These are phyloP conservation scores for Plasmodium malariae DNA, from an alignment of 169 alveolate species.

Conservation along the genomic window DNA sequence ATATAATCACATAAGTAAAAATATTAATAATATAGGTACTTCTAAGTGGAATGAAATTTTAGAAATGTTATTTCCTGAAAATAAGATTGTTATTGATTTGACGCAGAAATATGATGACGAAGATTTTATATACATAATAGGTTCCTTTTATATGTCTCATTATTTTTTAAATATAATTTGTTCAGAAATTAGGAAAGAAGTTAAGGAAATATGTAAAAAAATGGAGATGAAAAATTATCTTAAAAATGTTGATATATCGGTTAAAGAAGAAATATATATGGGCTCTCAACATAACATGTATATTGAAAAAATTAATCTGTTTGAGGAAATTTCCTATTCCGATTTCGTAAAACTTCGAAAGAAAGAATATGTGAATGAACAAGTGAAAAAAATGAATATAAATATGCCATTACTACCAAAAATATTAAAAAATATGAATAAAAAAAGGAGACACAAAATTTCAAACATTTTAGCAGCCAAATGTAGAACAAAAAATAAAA, in stretches of 20 bases:
- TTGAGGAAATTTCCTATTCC: constrained; percentile 10
- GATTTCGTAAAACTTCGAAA: constrained; percentile 29
- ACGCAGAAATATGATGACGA: constrained; percentile 24
- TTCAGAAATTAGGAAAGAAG: constrained; percentile 46
- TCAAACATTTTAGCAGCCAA: neutral
- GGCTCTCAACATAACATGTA: constrained; percentile 49
- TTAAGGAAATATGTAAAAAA: constrained; percentile 56
- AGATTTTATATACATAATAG: constrained; percentile 31
- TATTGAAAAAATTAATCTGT: constrained; percentile 27
- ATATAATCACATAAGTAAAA: neutral
- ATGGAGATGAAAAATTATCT: constrained; percentile 16
- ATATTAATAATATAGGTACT: neutral
- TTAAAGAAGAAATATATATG: constrained; percentile 54
- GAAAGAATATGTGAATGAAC: constrained; percentile 11
- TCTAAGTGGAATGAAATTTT: neutral
- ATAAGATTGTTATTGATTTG: constrained; percentile 5
- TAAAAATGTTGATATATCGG: constrained; percentile 4
- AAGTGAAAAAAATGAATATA: constrained; percentile 9
- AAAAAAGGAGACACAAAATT: constrained; percentile 24
- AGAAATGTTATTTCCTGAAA: constrained; percentile 31
- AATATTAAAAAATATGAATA: constrained; percentile 19
- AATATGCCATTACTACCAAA: constrained; percentile 68
- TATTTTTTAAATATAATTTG: constrained; percentile 59
- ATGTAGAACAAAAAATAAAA: neutral
- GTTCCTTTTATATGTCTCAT: constrained; percentile 56